Percentiles rank a stretch among this genome's conserved stretches.
Evolutionary conservation across 2,329 filamentous ascomycete genomes (phyloP).

Genomic region (Chalaropsis thielavioides): DNA sequence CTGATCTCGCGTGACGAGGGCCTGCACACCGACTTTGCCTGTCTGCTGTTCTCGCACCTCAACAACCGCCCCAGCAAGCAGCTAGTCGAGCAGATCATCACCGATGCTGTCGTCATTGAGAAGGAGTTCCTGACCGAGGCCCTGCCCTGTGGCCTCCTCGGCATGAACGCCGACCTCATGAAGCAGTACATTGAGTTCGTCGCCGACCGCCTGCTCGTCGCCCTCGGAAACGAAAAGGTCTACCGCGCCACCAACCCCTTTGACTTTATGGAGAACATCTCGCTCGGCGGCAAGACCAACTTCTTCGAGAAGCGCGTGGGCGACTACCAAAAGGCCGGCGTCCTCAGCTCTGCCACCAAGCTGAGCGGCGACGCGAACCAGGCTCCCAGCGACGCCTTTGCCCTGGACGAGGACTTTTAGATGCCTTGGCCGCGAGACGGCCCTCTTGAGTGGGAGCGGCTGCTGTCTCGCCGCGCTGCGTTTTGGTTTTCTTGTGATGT

Average conservation of each 20-base stretch:
- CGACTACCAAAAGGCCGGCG: conserved; percentile 98
- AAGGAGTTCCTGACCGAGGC: conserved; percentile 97
- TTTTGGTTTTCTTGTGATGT: background rate
- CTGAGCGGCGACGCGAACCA: conserved; percentile 31
- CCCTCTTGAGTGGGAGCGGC: too few species aligned
- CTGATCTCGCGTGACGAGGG: conserved; percentile 99
- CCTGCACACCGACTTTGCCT: conserved; percentile 98
- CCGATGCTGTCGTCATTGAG: conserved; percentile 85
- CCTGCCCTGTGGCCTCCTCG: conserved; percentile 78
- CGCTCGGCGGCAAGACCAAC: conserved; percentile 97
- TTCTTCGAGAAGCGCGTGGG: conserved; percentile 99
- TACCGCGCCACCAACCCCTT: conserved; percentile 94
- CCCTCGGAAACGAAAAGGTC: conserved; percentile 85
- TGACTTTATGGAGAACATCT: conserved; percentile 99
- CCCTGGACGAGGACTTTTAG: conserved; percentile 95
- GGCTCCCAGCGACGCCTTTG: conserved; percentile 63
- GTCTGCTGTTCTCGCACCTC: conserved; percentile 91
- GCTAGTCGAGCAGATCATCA: conserved; percentile 74
- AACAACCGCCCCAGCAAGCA: conserved; percentile 78
- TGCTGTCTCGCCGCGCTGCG: too few species aligned
- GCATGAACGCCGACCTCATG: conserved; percentile 96
- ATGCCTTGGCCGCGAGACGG: conserved; percentile 23
- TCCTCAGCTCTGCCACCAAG: conserved; percentile 86
- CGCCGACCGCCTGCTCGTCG: conserved; percentile 81
- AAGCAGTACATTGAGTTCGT: conserved; percentile 99